Base-by-base conservation (phyloP, 2,329 filamentous ascomycete genomes). In the Endocalyx cinctus region DNA sequence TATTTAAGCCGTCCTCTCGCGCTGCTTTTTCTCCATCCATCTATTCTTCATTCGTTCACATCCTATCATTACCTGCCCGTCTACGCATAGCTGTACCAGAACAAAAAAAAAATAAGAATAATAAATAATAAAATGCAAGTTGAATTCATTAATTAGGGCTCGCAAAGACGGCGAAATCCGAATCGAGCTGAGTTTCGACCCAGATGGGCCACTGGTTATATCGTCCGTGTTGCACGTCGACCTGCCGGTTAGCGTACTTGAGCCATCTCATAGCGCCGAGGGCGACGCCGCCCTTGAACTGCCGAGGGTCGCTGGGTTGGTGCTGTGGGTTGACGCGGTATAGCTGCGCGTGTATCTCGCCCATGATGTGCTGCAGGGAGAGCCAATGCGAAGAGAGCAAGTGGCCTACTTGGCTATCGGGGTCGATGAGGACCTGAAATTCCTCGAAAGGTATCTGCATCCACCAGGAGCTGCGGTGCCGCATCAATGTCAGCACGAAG, bases 371-470 rank as follows among this genome's bases (percentile, higher is more conserved):
- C 47, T 72, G 68, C 27, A 77, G 45, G 6, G 68, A 62, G 30
- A 76, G 66, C 71, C 73, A 77, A 54, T 77, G 72, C 31, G 70
- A 46, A 20, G 67, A 67, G 26, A 77, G 57, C 18, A 77, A 53
- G 25, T 69, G 35, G 37, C 66, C 63, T 12, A 63, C 57, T 46
- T 69, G 69, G 46, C 66, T 68, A 17, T 46, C 43, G 17, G 64
- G 55, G 48, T 74, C 64, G 42, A 76, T 62, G 33, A 77, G 52
- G 31, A 59, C 57, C 41, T 69, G 64, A 51, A 77, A 77, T 29
- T 64, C 57, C 22, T 62, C 59, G 42, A 77, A 72, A 7, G 71
- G 66, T 6, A 77, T 60, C 50, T 71, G 62, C 62, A 76, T 76
- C 72, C 72, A 77, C 73, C 72, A 77, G 4, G 51, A 61, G 48